phyloP scores from a whole-genome alignment of 1,284 basidiomycete species.

The Ceratobasidium sp. region DNA sequence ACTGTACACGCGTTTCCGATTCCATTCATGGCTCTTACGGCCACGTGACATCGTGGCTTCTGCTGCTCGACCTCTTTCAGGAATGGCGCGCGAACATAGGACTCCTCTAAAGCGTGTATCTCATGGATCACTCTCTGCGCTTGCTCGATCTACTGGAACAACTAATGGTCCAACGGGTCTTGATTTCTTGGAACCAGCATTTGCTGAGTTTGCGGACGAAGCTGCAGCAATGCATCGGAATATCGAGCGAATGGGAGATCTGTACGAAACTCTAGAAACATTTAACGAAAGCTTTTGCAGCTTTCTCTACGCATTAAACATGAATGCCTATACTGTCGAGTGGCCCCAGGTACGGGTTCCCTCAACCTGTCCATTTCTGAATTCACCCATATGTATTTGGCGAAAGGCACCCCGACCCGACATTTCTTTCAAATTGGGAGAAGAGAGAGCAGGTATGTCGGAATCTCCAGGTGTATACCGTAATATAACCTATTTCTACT shows the following conservation, averaged over 20 bases:
- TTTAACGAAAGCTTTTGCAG: constrained; percentile 96
- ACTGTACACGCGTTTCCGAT: no score
- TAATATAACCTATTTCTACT: constrained; percentile 54
- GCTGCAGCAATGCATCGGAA: constrained; percentile 79
- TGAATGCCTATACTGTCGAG: constrained; percentile 92
- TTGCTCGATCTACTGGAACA: constrained; percentile 67
- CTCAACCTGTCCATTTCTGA: no score
- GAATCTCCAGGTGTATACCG: background rate
- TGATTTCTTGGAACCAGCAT: constrained; percentile 82
- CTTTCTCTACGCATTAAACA: constrained; percentile 89
- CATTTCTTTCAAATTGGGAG: constrained; percentile 64
- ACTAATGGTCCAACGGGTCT: constrained; percentile 77
- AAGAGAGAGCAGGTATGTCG: constrained; percentile 63
- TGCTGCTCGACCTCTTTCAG: no score
- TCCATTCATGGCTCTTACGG: no score
- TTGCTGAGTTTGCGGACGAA: constrained; percentile 88
- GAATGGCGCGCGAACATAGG: constrained; percentile 52
- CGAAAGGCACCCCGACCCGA: constrained; percentile 50
- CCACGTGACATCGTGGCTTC: no score
- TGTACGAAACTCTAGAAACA: constrained; percentile 77
- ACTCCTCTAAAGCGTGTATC: constrained; percentile 90
- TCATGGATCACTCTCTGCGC: constrained; percentile 84
- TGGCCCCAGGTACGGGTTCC: constrained; percentile 88
- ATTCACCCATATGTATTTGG: constrained; percentile 7
- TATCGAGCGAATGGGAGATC: constrained; percentile 69